Evolutionary conservation across 805 yeast species (phyloP), one percentile per base, ranked within the genome.

Genomic region (Grigorovia transvaalensis): DNA sequence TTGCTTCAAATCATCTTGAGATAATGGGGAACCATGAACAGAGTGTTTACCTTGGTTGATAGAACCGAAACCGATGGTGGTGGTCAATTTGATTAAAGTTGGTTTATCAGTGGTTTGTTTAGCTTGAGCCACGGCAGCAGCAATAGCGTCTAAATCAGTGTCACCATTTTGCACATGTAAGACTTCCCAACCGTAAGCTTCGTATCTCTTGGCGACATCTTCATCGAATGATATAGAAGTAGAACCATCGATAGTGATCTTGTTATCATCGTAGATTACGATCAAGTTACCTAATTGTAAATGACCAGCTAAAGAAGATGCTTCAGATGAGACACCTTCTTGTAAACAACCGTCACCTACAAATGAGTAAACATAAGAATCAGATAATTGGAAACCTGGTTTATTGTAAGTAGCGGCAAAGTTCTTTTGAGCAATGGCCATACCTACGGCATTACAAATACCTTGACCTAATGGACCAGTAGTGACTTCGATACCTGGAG

Each of bases 391-490:
- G 73, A 71, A 80, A 13, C 50, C 58, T 62, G 96, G 93, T 77
- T 86, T 88, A 84, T 90, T 89, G 80, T 83, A 91, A 59, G 84
- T 83, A 58, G 96, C 96, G 61, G 95, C 96, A 54, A 87, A 74
- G 71, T 88, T 90, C 58, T 82, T 81, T 74, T 88, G 95, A 55
- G 96, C 99, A 66, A 91, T 80, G 54, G 99, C 98, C 60, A 91
- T 69, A 75, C 99, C 99, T 62, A 91, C 96, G 50, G 96, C 98
- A 70, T 89, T 90, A 63, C 85, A 77, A 63, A 91, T 80, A 83
- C 99, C 99, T 76, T 91, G 99, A 70, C 99, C 99, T 64, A 91
- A 80, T 52, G 99, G 98, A 71, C 99, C 99, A 55, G 98, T 91
- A 71, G 98, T 90, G 66, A 91, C 96, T 71, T 93, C 98, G 52